phyloP scores from a whole-genome alignment of 192 early-diverging fungal genomes.

The Linnemannia hyalina region DNA sequence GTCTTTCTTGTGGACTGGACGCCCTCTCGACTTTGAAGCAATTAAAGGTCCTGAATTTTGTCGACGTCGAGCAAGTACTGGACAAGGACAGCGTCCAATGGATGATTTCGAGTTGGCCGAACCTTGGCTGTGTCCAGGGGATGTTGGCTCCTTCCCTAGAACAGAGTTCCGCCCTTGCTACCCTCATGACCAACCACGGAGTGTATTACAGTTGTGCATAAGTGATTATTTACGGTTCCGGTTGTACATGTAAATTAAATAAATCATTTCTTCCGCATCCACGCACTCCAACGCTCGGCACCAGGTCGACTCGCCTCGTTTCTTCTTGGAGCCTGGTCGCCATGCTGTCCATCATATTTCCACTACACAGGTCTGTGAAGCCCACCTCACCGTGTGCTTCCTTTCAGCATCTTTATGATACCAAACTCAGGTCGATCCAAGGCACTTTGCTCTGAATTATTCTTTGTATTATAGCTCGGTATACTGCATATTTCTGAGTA shows the following conservation, averaged over 20 bases:
- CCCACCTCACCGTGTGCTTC: background rate
- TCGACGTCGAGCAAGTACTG: background rate
- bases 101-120: conserved; percentile 1
- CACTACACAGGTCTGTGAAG: background rate
- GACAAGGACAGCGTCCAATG: background rate
- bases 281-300: background rate
- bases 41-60: background rate
- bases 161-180: background rate
- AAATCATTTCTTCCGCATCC: background rate
- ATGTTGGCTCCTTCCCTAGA: background rate
- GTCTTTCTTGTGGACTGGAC: background rate
- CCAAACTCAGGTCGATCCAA: background rate
- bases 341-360: background rate
- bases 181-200: background rate
- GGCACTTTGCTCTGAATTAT: conserved; percentile 60
- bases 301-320: background rate
- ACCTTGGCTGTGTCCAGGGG: background rate
- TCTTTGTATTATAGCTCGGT: no score
- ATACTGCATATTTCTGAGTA: no score
- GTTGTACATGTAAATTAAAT: background rate
- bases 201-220: background rate
- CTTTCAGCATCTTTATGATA: background rate
- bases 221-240: background rate
- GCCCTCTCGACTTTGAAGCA: background rate
- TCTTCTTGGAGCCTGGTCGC: background rate